A percentile compares a stretch with the other conserved stretches of the same genome.
Conservation (phyloP, 2,329 filamentous ascomycete genomes). For the Xylaria sp. region DNA sequence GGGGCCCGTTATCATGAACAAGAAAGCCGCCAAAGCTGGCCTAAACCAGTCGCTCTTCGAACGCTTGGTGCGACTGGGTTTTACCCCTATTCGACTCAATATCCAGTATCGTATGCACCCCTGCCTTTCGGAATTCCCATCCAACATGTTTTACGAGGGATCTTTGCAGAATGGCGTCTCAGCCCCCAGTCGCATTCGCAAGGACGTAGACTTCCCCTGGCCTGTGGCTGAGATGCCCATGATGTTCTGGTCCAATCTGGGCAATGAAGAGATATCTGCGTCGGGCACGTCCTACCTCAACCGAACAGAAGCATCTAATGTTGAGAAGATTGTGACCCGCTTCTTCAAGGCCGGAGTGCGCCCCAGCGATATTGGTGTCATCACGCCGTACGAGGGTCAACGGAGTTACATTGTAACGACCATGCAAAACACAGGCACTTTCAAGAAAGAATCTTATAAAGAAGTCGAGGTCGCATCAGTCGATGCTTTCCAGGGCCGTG, state of each 20-base stretch:
- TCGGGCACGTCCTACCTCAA: conserved; percentile 98
- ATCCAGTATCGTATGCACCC: conserved; percentile 99
- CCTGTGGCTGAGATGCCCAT: conserved; percentile 93
- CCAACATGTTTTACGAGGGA: conserved; percentile 99
- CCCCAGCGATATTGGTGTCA: conserved; percentile 92
- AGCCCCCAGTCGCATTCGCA: conserved; percentile 84
- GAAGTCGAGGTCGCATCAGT: conserved; percentile 98
- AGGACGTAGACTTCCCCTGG: conserved; percentile 98
- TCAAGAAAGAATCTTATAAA: conserved; percentile 99
- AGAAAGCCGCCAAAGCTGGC: conserved; percentile 97
- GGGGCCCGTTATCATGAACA: conserved; percentile 99
- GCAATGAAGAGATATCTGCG: conserved; percentile 97
- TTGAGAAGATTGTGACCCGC: conserved; percentile 97
- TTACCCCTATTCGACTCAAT: conserved; percentile 90
- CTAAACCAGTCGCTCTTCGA: conserved; percentile 99
- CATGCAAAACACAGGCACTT: conserved; percentile 98
- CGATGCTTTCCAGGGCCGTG: conserved; percentile 97
- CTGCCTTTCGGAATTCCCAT: conserved; percentile 95
- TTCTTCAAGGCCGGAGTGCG: conserved; percentile 99
- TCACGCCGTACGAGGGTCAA: conserved; percentile 98
- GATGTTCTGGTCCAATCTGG: conserved; percentile 99
- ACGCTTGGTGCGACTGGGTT: conserved; percentile 90
- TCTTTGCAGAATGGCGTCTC: conserved; percentile 97
- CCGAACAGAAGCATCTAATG: conserved; percentile 94
- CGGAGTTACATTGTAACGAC: conserved; percentile 98